phyloP scores from a whole-genome alignment of 768 basidiomycete genomes.

The Boletus rubescentipes region DNA sequence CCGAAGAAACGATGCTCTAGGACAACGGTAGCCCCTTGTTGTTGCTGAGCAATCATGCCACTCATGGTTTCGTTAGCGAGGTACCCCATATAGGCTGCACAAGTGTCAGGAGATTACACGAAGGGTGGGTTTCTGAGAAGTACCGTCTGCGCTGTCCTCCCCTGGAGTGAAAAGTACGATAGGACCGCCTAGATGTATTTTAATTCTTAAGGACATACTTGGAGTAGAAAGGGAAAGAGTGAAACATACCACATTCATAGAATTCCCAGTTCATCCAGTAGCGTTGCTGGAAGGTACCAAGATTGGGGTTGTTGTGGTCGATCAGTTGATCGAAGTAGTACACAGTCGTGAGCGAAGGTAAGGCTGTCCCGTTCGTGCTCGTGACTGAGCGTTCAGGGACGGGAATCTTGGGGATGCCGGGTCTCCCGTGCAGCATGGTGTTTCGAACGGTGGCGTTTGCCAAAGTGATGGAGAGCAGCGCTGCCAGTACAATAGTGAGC shows the following conservation, averaged over 20 bases:
- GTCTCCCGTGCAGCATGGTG: conserved; percentile 23
- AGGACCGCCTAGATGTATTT: conserved; percentile 21
- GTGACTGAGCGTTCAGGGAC: conserved; percentile 8
- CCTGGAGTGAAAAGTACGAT: conserved; percentile 52
- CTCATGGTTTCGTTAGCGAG: conserved; percentile 64
- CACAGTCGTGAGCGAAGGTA: conserved; percentile 27
- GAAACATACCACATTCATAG: background rate
- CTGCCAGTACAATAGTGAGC: conserved; percentile 5
- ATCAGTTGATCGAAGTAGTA: conserved; percentile 34
- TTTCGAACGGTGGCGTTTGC: conserved; percentile 19
- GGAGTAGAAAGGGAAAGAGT: background rate
- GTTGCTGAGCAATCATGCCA: conserved; percentile 63
- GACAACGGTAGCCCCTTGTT: conserved; percentile 60
- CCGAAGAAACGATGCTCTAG: conserved; percentile 78
- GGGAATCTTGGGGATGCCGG: conserved; percentile 15
- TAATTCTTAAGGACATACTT: background rate
- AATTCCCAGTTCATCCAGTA: conserved; percentile 46
- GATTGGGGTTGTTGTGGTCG: conserved; percentile 52
- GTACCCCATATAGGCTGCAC: conserved; percentile 41
- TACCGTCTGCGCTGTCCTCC: conserved; percentile 53
- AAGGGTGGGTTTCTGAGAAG: background rate
- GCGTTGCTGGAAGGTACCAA: conserved; percentile 79
- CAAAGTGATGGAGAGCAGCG: conserved; percentile 9
- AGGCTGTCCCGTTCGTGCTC: conserved; percentile 22
- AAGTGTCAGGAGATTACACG: background rate